phyloP scores from a whole-genome alignment of 495 filamentous ascomycete genomes.

The Filosporella fistucella region DNA sequence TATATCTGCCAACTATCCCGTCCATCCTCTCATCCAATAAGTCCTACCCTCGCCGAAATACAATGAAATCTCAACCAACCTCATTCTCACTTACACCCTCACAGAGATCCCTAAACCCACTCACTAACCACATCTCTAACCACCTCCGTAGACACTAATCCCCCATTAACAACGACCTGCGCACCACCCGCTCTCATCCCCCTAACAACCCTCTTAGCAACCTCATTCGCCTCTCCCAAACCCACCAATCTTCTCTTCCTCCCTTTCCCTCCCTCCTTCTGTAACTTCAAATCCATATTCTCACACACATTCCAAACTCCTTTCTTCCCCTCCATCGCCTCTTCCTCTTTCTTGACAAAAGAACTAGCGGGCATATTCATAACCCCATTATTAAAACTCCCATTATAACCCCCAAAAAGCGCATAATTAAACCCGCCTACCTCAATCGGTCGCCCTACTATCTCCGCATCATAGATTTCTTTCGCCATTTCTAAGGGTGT shows the following conservation, averaged over 20 bases:
- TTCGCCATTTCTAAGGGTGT: constrained; percentile 57
- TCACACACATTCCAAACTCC: constrained; percentile 23
- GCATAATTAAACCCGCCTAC: too few species aligned
- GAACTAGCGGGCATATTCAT: not conserved
- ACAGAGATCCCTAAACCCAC: too few species aligned
- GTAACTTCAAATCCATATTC: constrained; percentile 18
- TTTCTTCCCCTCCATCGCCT: constrained; percentile 10
- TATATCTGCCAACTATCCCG: not conserved
- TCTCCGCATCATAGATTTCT: constrained; percentile 15
- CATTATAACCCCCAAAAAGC: too few species aligned
- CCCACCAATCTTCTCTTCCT: constrained; percentile 60
- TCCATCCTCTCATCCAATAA: not conserved
- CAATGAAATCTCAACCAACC: too few species aligned
- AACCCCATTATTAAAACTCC: not conserved
- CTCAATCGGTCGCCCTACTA: too few species aligned
- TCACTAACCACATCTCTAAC: constrained; percentile 9
- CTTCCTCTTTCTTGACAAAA: not conserved
- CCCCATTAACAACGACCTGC: constrained; percentile 16
- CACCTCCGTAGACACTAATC: constrained; percentile 9
- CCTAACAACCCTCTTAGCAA: constrained; percentile 54
- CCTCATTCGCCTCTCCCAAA: constrained; percentile 68
- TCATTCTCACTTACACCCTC: too few species aligned
- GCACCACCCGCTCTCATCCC: not conserved
- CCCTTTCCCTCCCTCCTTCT: constrained; percentile 21
- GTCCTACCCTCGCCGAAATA: too few species aligned